Evolutionary conservation across 2,329 filamentous ascomycete species (phyloP), one percentile per base, ranked within the genome.

Genomic region (Blumeria hordei): DNA sequence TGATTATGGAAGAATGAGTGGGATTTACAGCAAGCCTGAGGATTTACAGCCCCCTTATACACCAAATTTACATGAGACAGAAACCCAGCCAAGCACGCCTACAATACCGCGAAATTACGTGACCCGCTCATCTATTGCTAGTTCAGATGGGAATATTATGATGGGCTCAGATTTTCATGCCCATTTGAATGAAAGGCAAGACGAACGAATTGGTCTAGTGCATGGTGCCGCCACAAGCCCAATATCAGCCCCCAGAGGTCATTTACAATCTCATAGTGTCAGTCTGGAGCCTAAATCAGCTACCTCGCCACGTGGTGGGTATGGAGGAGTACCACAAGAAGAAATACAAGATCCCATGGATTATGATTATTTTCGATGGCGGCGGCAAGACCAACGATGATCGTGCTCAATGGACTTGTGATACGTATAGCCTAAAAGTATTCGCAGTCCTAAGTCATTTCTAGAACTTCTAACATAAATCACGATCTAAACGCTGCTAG

Each of bases 1-100:
- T 10, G 85, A 92, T 55, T 83, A 88, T 60, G 87, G 87, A n/a
- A 88, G 84, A 5, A 84, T 83, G 21, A 76, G 64, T 5, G 59
- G 78, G 35, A 71, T 81, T 6, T 82, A 77, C 58, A 83, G 82
- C 3, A 73, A 70, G 12, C 68, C 74, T 1, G 69, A 71, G 28
- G 81, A 84, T 58, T 68, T 80, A 1, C 67, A 74, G 9, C 62
- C 66, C 11, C 58, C 63, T 7, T 63, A 65, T 50, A 63, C 64
- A 2, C 62, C 62, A 12, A 60, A 53, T 43, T 50, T 53, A 14
- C 62, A 57, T 45, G 59, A 56, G 11, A 55, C 57, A 10, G 58
- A 59, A 16, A 64, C 62, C 8, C 21, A 63, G 54, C 62, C 64
- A 10, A 62, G 62, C 6, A 64, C 61, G 16, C 63, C 63, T 1